These are phyloP conservation scores for Macrolepiota fuliginosa DNA, from an alignment of 768 basidiomycete genomes.

Conservation along the genomic window DNA sequence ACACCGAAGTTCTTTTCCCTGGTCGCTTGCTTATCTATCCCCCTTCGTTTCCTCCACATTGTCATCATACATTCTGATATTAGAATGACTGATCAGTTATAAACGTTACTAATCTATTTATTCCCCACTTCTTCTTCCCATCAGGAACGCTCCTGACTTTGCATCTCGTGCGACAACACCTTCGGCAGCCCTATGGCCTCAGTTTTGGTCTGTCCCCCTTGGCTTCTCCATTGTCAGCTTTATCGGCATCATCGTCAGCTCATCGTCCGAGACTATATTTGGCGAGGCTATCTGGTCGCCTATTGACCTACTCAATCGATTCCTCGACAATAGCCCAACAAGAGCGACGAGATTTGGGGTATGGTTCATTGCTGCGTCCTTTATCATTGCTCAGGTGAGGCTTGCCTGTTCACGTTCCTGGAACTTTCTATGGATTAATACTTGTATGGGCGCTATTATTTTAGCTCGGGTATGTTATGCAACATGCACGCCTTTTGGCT, in stretches of 20 bases:
- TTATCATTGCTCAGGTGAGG: constrained; percentile 71
- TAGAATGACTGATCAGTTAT: not conserved
- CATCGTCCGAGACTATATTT: constrained; percentile 72
- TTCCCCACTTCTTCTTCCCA: not conserved
- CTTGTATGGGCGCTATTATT: constrained; percentile 10
- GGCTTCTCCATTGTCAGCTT: constrained; percentile 75
- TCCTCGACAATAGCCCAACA: constrained; percentile 63
- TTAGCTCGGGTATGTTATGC: constrained; percentile 1
- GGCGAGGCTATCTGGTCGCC: constrained; percentile 80
- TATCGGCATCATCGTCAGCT: constrained; percentile 80
- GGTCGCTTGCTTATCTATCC: constrained; percentile 10
- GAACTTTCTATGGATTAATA: not conserved
- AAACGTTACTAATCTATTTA: constrained; percentile 13
- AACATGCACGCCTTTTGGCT: not conserved
- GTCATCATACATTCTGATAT: constrained; percentile 11
- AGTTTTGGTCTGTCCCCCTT: constrained; percentile 69
- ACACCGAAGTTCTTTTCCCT: not conserved
- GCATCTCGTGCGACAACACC: constrained; percentile 60
- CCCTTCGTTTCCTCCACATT: constrained; percentile 3
- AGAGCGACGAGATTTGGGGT: constrained; percentile 69
- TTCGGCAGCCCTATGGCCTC: constrained; percentile 58
- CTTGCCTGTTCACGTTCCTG: not conserved
- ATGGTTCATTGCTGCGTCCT: constrained; percentile 77
- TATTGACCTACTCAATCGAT: constrained; percentile 65
- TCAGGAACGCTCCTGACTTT: constrained; percentile 76